Evolutionary conservation across 2,329 filamentous ascomycete species (phyloP), one percentile per base, ranked within the genome.

Genomic region (Ceratocystis diversiconidia): DNA sequence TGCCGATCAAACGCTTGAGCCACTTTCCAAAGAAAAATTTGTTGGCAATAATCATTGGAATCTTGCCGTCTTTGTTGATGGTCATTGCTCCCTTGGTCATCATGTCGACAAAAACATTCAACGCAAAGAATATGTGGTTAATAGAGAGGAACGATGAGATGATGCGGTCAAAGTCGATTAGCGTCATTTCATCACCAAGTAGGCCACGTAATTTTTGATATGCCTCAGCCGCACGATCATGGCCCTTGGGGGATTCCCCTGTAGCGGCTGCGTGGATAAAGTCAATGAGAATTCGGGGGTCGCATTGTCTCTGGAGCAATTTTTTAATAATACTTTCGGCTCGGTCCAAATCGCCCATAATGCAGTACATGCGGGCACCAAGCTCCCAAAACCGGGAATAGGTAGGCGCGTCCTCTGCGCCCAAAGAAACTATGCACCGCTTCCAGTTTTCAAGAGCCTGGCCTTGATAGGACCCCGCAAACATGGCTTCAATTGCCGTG

Each of bases 71-170:
- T 62, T 71, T 73, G 6, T 71, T 70, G 61, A 82, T 71, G 66
- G 82, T 77, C 64, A 84, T 73, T 57, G 77, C 72, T 4, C 81
- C 81, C 3, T 82, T 81, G 66, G 84, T 83, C 85, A 95, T 91
- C 90, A 96, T 95, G 73, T 96, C 90, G 70, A 87, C 89, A 73
- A 95, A 95, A 0, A 90, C 84, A 64, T 84, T 83, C 65, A 92
- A 79, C 0, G 89, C 89, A 67, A 85, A 80, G 67, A 87, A 82
- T 5, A 83, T 79, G 67, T 85, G 79, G 64, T 84, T 82, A 5
- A 83, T 80, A 25, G 85, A 79, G 30, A 96, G 76, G 71, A 95
- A 89, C 57, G 82, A 82, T 22, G 86, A 80, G 60, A 87, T 85
- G 44, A 92, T 80, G 68, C 82, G 78, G 72, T 95, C 90, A 70